These are phyloP conservation scores for Nitzschia sp. DNA, from an alignment of 108 stramenopile genomes.

Conservation along the genomic window DNA sequence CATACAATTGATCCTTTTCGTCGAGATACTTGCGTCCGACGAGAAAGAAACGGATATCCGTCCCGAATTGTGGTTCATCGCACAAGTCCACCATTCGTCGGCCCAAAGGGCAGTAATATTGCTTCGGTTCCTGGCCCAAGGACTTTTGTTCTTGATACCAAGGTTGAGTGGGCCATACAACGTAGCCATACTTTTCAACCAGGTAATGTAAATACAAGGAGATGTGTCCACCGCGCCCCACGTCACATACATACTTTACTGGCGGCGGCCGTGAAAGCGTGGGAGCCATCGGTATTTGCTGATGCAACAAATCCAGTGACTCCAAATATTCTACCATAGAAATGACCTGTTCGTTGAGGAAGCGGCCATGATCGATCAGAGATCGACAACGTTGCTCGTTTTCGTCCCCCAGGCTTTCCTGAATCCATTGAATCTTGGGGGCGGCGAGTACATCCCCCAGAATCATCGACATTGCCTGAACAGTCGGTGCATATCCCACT, in stretches of 20 bases:
- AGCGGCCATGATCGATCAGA: slow-evolving; percentile 35
- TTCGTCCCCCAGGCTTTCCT: slow-evolving; percentile 42
- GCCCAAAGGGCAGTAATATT: slow-evolving; percentile 52
- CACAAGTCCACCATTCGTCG: slow-evolving; percentile 44
- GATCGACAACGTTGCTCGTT: slow-evolving; percentile 29
- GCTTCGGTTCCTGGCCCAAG: slow-evolving; percentile 26
- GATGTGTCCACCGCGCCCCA: slow-evolving; percentile 43
- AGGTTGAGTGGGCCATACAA: slow-evolving; percentile 43
- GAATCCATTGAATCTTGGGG: slow-evolving; percentile 30
- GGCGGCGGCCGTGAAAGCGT: neutral
- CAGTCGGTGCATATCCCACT: slow-evolving; percentile 33
- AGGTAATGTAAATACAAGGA: slow-evolving; percentile 35
- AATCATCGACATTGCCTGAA: slow-evolving; percentile 38
- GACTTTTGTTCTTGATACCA: slow-evolving; percentile 48
- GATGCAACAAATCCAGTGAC: slow-evolving; percentile 5
- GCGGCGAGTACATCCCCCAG: slow-evolving; percentile 35
- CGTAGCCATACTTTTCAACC: slow-evolving; percentile 16
- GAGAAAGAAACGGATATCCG: slow-evolving; percentile 37
- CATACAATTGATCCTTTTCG: slow-evolving; percentile 50
- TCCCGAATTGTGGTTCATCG: slow-evolving; percentile 52
- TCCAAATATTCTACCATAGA: slow-evolving; percentile 42
- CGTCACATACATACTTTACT: slow-evolving; percentile 36
- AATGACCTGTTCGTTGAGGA: slow-evolving; percentile 30
- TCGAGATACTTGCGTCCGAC: slow-evolving; percentile 51
- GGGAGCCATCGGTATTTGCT: neutral